A percentile compares a stretch with the other conserved stretches of the same genome.
Evolutionary conservation across 2,329 filamentous ascomycete genomes (phyloP).

Genomic region (Fusarium albosuccineum): DNA sequence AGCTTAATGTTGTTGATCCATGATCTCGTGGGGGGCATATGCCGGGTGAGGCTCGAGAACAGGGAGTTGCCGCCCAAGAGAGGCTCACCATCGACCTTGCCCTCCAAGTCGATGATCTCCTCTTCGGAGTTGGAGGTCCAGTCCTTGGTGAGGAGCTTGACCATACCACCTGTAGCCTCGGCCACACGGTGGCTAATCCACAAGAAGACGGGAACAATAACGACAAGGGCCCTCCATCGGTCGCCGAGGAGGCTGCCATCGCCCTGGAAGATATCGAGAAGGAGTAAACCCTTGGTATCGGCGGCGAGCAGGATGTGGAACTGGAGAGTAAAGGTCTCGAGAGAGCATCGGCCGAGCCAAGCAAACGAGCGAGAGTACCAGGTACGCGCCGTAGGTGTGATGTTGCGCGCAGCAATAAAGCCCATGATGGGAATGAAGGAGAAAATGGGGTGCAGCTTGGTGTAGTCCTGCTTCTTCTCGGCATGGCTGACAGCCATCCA

Average conservation of each 20-base stretch:
- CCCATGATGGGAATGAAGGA: conserved; percentile 67
- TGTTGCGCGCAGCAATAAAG: conserved; percentile 66
- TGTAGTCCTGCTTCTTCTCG: conserved; percentile 54
- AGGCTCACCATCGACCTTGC: conserved; percentile 36
- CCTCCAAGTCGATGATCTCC: conserved; percentile 28
- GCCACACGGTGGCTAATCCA: conserved; percentile 42
- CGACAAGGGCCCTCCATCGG: conserved; percentile 42
- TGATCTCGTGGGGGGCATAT: conserved; percentile 34
- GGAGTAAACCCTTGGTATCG: conserved; percentile 63
- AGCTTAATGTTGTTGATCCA: conserved; percentile 39
- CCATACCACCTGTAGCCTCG: conserved; percentile 37
- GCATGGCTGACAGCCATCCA: conserved; percentile 49
- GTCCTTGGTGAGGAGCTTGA: conserved; percentile 35
- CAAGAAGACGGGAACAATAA: conserved; percentile 46
- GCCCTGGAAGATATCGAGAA: conserved; percentile 37
- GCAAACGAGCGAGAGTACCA: conserved; percentile 57
- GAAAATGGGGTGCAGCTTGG: conserved; percentile 64
- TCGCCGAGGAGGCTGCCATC: conserved; percentile 39
- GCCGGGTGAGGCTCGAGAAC: conserved; percentile 27
- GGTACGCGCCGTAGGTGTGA: conserved; percentile 28
- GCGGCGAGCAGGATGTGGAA: conserved; percentile 72
- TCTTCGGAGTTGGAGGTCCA: conserved; percentile 24
- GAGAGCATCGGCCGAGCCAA: conserved; percentile 67
- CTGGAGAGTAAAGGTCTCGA: conserved; percentile 72
- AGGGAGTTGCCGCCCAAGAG: conserved; percentile 21